Base-by-base conservation (phyloP, 805 yeast species). In the Barnettozyma populi region DNA sequence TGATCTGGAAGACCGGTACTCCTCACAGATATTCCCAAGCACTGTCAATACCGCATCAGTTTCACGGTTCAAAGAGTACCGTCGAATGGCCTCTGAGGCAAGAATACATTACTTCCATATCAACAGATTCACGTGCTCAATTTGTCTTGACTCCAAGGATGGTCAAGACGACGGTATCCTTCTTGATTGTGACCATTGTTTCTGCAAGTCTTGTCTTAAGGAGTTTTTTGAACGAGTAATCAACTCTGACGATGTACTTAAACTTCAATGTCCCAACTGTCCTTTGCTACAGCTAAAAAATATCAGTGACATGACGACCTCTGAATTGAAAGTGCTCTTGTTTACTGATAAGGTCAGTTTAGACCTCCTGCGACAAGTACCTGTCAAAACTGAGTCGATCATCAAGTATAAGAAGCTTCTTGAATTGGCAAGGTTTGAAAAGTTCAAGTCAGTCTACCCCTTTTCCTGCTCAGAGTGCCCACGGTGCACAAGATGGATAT, bases 191-290 rank as follows among this genome's bases (percentile, higher is more conserved):
- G 63, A 62, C 7, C 86, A 80, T 55, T 57, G 62, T 0, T 73
- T 79, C 48, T 80, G 86, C 54, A 62, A 59, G 39, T 41, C 50
- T 1, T 81, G 86, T 51, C 59, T 77, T 4, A 49, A 45, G 11
- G 72, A 69, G 6, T 79, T 74, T 50, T 74, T 72, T 43, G 51
- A 58, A 1, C 61, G 69, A 3, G 60, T 65, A 39, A 79, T 81
- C 11, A 56, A 56, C 7, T 59, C 71, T 5, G 86, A 83, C 4
- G 76, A 74, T 32, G 68, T 78, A 5, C 70, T 70, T 16, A 73
- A 66, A 41, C 65, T 82, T 2, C 80, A 79, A 57, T 82, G 87
- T 54, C 86, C 86, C 1, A 72, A 78, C 41, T 76, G 73, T 53
- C 60, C 63, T 1, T 57, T 52, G n/a, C 40, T 47, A 5, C 53